phyloP scores from a whole-genome alignment of 108 stramenopile genomes.

The Skeletonema marinoi region DNA sequence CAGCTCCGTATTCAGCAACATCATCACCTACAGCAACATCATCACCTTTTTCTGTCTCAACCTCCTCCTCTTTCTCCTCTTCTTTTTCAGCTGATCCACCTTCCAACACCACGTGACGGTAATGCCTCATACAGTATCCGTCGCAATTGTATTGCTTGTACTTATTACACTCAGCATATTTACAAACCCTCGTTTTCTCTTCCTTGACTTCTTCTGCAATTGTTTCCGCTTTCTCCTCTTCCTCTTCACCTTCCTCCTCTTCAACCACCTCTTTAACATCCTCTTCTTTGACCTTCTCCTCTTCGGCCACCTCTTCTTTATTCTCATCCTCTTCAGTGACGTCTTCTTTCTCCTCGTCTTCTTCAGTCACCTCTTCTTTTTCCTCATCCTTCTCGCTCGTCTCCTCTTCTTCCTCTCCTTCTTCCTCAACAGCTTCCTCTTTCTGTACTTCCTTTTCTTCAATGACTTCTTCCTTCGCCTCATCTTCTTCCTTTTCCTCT shows the following conservation, averaged over 20 bases:
- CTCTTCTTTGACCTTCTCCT: background rate
- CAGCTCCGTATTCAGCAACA: conserved; percentile 55
- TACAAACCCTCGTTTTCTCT: conserved; percentile 1
- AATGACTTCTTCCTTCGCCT: conserved; percentile 15
- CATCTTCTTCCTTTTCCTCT: conserved; percentile 12
- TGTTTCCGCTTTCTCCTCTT: background rate
- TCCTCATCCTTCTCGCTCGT: background rate
- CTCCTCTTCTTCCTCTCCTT: too few relatives aligned
- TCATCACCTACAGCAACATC: conserved; percentile 53
- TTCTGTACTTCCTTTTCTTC: conserved; percentile 3
- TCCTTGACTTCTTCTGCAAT: conserved; percentile 1
- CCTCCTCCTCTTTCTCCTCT: conserved; percentile 1
- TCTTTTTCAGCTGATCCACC: conserved; percentile 8
- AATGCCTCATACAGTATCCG: conserved; percentile 4
- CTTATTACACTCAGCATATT: background rate
- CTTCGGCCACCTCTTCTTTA: conserved; percentile 61
- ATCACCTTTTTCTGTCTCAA: conserved; percentile 30
- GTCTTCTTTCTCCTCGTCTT: conserved; percentile 13
- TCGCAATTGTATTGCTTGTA: conserved; percentile 15
- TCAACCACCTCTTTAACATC: conserved; percentile 30
- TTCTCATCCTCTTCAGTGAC: background rate
- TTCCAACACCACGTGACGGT: background rate
- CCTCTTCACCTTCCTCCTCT: background rate
- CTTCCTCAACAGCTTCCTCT: conserved; percentile 25
- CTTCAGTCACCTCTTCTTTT: conserved; percentile 53